Conservation (phyloP, 129 eudicot species). For the Dittrichia graveolens region DNA sequence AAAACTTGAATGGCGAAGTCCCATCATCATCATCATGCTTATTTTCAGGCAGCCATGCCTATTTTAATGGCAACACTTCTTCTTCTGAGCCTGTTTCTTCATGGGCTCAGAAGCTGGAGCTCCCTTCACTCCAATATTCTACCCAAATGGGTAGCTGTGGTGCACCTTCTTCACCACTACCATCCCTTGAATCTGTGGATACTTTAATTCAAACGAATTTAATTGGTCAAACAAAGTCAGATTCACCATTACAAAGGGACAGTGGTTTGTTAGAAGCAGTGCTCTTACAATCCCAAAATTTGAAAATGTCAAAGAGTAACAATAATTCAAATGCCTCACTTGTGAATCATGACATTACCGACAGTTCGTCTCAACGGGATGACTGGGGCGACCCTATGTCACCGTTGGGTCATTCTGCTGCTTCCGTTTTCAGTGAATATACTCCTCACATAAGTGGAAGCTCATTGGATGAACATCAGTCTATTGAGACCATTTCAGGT, state of each 20-base stretch:
- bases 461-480: constrained; percentile 68
- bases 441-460: constrained; percentile 54
- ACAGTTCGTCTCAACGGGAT: constrained; percentile 51
- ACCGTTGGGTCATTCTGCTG: constrained; percentile 76
- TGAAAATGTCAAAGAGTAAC: constrained; percentile 48
- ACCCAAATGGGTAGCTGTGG: constrained; percentile 70
- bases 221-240: constrained; percentile 54
- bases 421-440: constrained; percentile 66
- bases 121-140: constrained; percentile 98
- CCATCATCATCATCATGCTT: constrained; percentile 44
- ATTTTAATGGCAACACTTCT: constrained; percentile 80
- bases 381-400: constrained; percentile 62
- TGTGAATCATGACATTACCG: constrained; percentile 33
- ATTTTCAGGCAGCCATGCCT: constrained; percentile 86
- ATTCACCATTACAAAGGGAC: constrained; percentile 54
- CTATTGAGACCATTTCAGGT: constrained; percentile 58
- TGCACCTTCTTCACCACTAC: constrained; percentile 71
- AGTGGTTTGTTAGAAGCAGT: constrained; percentile 86
- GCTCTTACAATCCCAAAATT: constrained; percentile 59
- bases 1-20: constrained; percentile 30
- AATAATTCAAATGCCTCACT: constrained; percentile 35
- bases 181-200: constrained; percentile 84
- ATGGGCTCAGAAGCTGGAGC: constrained; percentile 92
- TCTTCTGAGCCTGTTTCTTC: constrained; percentile 66
- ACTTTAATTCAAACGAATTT: constrained; percentile 62